Percentiles rank a stretch among this genome's conserved stretches.
phyloP scores from a whole-genome alignment of 805 yeast species.

The Wickerhamiella cacticola region DNA sequence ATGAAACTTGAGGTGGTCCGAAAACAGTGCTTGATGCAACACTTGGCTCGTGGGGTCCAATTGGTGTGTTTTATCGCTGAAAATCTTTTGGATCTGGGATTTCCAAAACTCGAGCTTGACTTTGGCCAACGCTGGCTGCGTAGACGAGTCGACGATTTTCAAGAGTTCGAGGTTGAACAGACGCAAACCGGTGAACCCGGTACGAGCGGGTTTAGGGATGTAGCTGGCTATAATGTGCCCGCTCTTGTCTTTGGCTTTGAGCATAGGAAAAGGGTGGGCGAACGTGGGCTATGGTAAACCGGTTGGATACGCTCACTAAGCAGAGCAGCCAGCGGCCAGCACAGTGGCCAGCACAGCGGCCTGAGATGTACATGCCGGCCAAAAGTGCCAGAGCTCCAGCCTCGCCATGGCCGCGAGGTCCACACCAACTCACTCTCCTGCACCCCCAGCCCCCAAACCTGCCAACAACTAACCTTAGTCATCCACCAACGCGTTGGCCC shows the following conservation, averaged over 20 bases:
- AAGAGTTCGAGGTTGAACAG: constrained; percentile 56
- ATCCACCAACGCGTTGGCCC: too few species aligned
- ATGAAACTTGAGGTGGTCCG: constrained; percentile 39
- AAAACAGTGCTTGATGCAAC: constrained; percentile 38
- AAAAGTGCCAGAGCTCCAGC: not conserved
- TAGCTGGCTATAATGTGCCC: constrained; percentile 56
- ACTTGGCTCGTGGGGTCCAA: constrained; percentile 46
- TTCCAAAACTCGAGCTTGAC: constrained; percentile 67
- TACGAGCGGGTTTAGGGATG: constrained; percentile 46
- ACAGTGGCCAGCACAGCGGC: too few species aligned
- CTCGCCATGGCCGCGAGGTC: not conserved
- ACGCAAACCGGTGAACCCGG: constrained; percentile 49
- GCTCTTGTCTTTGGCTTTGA: constrained; percentile 44
- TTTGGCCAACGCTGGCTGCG: constrained; percentile 29
- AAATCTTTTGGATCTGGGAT: constrained; percentile 42
- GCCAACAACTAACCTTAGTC: too few species aligned
- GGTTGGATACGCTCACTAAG: too few species aligned
- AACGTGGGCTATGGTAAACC: too few species aligned
- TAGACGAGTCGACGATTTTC: constrained; percentile 35
- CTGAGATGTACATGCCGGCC: too few species aligned
- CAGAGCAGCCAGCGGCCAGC: too few species aligned
- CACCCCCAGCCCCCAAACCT: too few species aligned
- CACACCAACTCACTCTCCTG: not conserved
- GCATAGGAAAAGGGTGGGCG: too few species aligned
- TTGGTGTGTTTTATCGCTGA: constrained; percentile 23